phyloP scores from a whole-genome alignment of 441 rosid genomes.

The Capsella rubella region DNA sequence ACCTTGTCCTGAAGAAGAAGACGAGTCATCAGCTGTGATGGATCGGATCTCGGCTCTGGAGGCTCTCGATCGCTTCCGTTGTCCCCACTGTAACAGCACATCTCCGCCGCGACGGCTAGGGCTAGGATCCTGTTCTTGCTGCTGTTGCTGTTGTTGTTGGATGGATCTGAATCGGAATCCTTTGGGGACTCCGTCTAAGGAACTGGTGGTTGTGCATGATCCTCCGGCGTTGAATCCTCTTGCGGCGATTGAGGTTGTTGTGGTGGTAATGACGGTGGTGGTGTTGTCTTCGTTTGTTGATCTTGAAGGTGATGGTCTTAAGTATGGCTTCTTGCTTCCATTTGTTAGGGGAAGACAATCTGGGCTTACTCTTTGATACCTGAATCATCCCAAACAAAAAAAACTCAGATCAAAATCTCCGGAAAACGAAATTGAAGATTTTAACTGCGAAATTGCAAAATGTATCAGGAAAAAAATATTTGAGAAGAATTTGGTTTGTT shows the following conservation, averaged over 20 bases:
- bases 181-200: slow-evolving; percentile 45
- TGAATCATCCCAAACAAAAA: slow-evolving; percentile 20
- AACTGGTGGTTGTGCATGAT: slow-evolving; percentile 32
- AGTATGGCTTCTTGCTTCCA: slow-evolving; percentile 46
- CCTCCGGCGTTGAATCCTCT: slow-evolving; percentile 42
- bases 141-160: slow-evolving; percentile 36
- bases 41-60: slow-evolving; percentile 58
- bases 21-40: slow-evolving; percentile 49
- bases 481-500: too few species aligned
- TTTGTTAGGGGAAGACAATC: slow-evolving; percentile 58
- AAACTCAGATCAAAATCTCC: background rate
- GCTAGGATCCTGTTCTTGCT: slow-evolving; percentile 36
- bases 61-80: slow-evolving; percentile 66
- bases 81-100: slow-evolving; percentile 71
- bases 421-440: background rate
- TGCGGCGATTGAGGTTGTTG: slow-evolving; percentile 26
- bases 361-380: slow-evolving; percentile 73
- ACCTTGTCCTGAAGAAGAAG: slow-evolving; percentile 44
- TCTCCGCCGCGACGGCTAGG: slow-evolving; percentile 41
- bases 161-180: slow-evolving; percentile 63
- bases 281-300: slow-evolving; percentile 37
- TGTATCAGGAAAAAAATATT: background rate
- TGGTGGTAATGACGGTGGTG: slow-evolving; percentile 13
- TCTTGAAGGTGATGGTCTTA: slow-evolving; percentile 47
- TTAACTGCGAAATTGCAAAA: slow-evolving; percentile 12